A percentile compares a stretch with the other conserved stretches of the same genome.
Evolutionary conservation across 129 eudicot genomes (phyloP).

Genomic region (Flaveria robusta): DNA sequence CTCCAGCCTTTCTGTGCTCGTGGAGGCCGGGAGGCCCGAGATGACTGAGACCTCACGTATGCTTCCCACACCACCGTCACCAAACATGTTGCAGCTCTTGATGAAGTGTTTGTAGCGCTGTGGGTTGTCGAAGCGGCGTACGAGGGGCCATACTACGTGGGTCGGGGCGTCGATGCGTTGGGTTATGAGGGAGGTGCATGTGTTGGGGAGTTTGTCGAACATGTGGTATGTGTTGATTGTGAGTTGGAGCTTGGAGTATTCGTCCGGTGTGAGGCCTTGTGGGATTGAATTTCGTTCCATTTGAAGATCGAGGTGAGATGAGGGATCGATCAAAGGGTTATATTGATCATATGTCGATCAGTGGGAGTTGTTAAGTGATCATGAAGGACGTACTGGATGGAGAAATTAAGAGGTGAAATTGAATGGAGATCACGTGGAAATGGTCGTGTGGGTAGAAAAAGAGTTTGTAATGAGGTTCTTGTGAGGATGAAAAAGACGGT

Average conservation of each 20-base stretch:
- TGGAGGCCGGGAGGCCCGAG: slow-evolving; percentile 85
- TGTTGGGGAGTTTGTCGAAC: slow-evolving; percentile 53
- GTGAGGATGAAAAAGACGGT: slow-evolving; percentile 32
- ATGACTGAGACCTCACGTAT: slow-evolving; percentile 71
- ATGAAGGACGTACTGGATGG: slow-evolving; percentile 15
- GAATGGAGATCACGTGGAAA: slow-evolving; percentile 34
- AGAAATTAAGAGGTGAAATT: background rate
- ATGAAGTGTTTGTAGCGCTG: slow-evolving; percentile 88
- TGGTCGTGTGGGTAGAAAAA: slow-evolving; percentile 40
- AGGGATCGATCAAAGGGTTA: background rate
- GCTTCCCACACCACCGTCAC: slow-evolving; percentile 70
- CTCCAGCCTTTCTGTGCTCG: slow-evolving; percentile 74
- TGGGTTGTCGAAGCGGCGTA: slow-evolving; percentile 81
- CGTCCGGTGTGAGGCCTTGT: slow-evolving; percentile 58
- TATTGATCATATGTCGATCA: too few species aligned
- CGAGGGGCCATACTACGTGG: slow-evolving; percentile 61
- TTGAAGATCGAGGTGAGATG: background rate
- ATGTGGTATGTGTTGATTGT: slow-evolving; percentile 62
- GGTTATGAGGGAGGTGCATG: slow-evolving; percentile 77
- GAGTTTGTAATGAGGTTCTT: slow-evolving; percentile 26
- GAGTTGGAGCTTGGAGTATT: slow-evolving; percentile 55
- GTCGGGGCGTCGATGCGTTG: slow-evolving; percentile 83
- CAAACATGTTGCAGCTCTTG: slow-evolving; percentile 59
- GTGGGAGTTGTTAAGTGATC: background rate
- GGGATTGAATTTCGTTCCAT: slow-evolving; percentile 46